Conservation (phyloP, 2,329 filamentous ascomycete species). For the Coleophoma eucalyptorum region DNA sequence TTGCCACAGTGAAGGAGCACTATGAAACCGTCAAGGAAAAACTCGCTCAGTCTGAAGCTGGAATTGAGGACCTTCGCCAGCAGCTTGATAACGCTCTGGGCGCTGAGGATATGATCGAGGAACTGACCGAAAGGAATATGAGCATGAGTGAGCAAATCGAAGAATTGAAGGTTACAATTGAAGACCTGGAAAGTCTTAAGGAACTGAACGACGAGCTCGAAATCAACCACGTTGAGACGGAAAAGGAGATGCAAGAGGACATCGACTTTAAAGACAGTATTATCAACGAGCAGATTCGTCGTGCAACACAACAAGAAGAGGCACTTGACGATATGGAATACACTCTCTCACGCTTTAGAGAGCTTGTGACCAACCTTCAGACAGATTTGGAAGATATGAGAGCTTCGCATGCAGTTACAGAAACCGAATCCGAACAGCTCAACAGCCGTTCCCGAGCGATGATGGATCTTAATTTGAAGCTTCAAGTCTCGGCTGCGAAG, state of each 20-base stretch:
- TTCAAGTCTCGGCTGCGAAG: slow-evolving; percentile 86
- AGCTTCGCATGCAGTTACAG: slow-evolving; percentile 86
- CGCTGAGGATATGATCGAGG: slow-evolving; percentile 91
- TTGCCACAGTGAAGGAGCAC: slow-evolving; percentile 62
- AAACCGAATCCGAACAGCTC: slow-evolving; percentile 88
- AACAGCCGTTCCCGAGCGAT: slow-evolving; percentile 86
- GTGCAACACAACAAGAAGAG: slow-evolving; percentile 72
- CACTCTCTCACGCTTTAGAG: slow-evolving; percentile 81
- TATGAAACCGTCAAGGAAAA: slow-evolving; percentile 69
- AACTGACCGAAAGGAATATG: slow-evolving; percentile 84
- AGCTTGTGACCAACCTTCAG: slow-evolving; percentile 82
- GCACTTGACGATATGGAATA: slow-evolving; percentile 85
- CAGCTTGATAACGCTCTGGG: slow-evolving; percentile 87
- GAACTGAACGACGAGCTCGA: slow-evolving; percentile 95
- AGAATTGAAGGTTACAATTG: slow-evolving; percentile 75
- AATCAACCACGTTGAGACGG: slow-evolving; percentile 85
- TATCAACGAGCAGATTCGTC: slow-evolving; percentile 76
- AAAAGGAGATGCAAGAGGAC: slow-evolving; percentile 92
- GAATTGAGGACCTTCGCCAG: slow-evolving; percentile 80
- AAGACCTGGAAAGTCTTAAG: slow-evolving; percentile 83
- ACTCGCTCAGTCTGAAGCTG: slow-evolving; percentile 66
- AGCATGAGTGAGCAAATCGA: slow-evolving; percentile 78
- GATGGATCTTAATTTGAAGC: slow-evolving; percentile 93
- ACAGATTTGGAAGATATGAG: slow-evolving; percentile 87
- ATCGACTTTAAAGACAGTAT: slow-evolving; percentile 83